Evolutionary conservation across 139 green algal species (phyloP).

Genomic region (Eudorina sp.): DNA sequence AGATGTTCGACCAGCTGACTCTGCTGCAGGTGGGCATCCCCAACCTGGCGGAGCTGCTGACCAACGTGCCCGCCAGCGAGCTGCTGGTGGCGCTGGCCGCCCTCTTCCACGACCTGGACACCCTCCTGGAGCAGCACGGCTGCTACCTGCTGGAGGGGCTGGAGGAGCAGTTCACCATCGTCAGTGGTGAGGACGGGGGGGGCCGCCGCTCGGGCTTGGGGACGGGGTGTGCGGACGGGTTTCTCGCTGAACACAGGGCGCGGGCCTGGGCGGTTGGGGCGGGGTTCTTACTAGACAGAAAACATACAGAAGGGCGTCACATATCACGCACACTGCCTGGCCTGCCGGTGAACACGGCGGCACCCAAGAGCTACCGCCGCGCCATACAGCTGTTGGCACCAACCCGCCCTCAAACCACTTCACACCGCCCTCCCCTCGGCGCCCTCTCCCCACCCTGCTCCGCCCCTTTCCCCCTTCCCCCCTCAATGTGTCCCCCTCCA

Average conservation of each 20-base stretch:
- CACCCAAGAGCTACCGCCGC: too few species aligned
- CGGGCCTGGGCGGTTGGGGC: too few species aligned
- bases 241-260: too few species aligned
- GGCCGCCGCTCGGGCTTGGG: too few species aligned
- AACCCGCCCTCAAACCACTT: not conserved
- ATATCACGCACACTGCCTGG: too few species aligned
- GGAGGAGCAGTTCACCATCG: constrained; percentile 32
- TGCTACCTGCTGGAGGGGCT: constrained; percentile 50
- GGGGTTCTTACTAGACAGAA: too few species aligned
- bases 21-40: constrained; percentile 31
- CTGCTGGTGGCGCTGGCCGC: constrained; percentile 36
- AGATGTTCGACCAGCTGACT: constrained; percentile 53
- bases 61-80: constrained; percentile 7
- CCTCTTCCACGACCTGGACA: constrained; percentile 49
- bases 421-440: not conserved
- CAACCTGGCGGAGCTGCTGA: constrained; percentile 46
- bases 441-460: not conserved
- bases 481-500: too few species aligned
- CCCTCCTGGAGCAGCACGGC: constrained; percentile 51
- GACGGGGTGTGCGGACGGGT: too few species aligned
- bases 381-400: too few species aligned
- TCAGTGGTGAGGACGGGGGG: constrained; percentile 38
- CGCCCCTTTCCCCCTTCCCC: not conserved
- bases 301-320: too few species aligned
- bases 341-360: too few species aligned